Conservation (phyloP, 345 rosid genomes). For the Euphorbia pulcherrima region DNA sequence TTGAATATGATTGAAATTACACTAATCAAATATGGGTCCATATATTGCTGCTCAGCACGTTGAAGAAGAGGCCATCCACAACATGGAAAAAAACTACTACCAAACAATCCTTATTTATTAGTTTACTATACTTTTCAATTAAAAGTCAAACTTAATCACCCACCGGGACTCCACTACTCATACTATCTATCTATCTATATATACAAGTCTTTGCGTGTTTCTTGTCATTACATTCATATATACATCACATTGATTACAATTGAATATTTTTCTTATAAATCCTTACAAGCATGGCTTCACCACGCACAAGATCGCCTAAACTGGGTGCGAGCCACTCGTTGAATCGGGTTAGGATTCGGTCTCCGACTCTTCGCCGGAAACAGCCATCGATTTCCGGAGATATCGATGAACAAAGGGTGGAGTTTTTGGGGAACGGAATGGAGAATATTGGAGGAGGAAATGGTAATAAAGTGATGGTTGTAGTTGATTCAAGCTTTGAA, state of each 20-base stretch:
- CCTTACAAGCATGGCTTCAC: constrained; percentile 18
- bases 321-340: constrained; percentile 37
- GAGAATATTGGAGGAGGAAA: constrained; percentile 17
- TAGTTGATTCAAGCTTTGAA: constrained; percentile 63
- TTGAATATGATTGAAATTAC: too few relatives aligned
- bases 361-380: constrained; percentile 43
- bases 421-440: constrained; percentile 35
- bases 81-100: constrained; percentile 12
- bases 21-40: neutral
- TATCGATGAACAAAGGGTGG: constrained; percentile 41
- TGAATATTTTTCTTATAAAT: neutral
- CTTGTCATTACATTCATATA: neutral
- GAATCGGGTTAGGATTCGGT: constrained; percentile 34
- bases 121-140: neutral
- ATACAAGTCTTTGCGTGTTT: neutral
- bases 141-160: neutral
- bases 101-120: constrained; percentile 18
- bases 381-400: constrained; percentile 29
- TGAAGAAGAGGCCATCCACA: constrained; percentile 24
- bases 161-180: neutral
- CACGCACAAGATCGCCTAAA: constrained; percentile 36
- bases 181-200: neutral
- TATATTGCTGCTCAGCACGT: constrained; percentile 35
- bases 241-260: constrained; percentile 8
- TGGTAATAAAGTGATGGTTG: constrained; percentile 82